A percentile compares a stretch with the other conserved stretches of the same genome.
Conservation (phyloP, 1,139 yeast genomes). For the Kodamaea alishanica region DNA sequence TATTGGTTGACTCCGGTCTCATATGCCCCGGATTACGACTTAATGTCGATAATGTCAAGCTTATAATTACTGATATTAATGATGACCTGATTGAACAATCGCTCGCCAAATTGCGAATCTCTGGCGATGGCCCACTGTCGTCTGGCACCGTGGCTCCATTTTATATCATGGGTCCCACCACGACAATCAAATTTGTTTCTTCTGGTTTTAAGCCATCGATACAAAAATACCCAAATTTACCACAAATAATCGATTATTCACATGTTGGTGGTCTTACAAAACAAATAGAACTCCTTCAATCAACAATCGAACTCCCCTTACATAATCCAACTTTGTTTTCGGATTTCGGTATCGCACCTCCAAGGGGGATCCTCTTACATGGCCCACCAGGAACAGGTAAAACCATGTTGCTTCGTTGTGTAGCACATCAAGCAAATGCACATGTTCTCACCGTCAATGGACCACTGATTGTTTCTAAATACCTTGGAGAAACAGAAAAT, state of each 20-base stretch:
- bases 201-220: constrained; percentile 5
- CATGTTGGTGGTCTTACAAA: constrained; percentile 75
- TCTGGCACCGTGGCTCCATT: constrained; percentile 41
- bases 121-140: constrained; percentile 8
- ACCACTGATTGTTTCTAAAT: constrained; percentile 87
- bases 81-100: constrained; percentile 19
- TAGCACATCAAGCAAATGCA: constrained; percentile 69
- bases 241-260: constrained; percentile 40
- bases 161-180: constrained; percentile 18
- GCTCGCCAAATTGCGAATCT: constrained; percentile 18
- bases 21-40: constrained; percentile 51
- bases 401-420: constrained; percentile 79
- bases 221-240: constrained; percentile 37
- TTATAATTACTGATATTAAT: constrained; percentile 23
- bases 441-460: constrained; percentile 86
- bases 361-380: constrained; percentile 83
- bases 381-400: constrained; percentile 99
- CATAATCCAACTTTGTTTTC: constrained; percentile 72
- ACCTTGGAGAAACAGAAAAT: constrained; percentile 89
- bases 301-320: constrained; percentile 77
- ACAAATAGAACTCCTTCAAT: constrained; percentile 59
- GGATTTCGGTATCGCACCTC: constrained; percentile 86
- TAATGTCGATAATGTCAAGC: constrained; percentile 2
- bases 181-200: constrained; percentile 22
- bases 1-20: constrained; percentile 43